A percentile compares a stretch with the other conserved stretches of the same genome.
Evolutionary conservation across 768 basidiomycete species (phyloP).

Genomic region (Mycena chlorophos): DNA sequence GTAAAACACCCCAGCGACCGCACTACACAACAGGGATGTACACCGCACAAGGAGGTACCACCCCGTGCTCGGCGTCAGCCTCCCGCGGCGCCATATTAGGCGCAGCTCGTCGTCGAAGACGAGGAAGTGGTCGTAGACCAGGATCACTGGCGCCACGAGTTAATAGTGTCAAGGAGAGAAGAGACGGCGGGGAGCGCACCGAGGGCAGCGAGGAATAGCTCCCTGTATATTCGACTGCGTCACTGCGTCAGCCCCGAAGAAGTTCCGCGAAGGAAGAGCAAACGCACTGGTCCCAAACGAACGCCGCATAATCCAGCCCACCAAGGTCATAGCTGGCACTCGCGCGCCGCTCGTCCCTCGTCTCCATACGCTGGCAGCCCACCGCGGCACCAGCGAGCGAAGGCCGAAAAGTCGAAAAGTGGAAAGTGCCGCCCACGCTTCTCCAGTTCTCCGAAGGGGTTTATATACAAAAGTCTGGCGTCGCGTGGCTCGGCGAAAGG

Average conservation of each 20-base stretch:
- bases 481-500: no score
- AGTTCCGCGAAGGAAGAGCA: background rate
- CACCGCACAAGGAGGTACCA: constrained; percentile 17
- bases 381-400: no score
- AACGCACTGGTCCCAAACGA: constrained; percentile 19
- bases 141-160: constrained; percentile 1
- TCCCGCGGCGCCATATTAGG: constrained; percentile 5
- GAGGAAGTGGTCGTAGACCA: constrained; percentile 17
- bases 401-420: no score
- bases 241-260: no score
- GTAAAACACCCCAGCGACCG: constrained; percentile 4
- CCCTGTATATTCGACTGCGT: constrained; percentile 12
- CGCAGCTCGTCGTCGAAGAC: constrained; percentile 7
- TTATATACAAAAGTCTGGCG: no score
- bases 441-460: no score
- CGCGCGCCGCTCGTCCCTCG: no score
- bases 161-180: background rate
- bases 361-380: no score
- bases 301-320: constrained; percentile 11
- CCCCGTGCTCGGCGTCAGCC: background rate
- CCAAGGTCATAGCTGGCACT: constrained; percentile 3
- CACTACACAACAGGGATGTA: constrained; percentile 8
- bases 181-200: background rate
- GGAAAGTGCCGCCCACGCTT: no score
- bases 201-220: constrained; percentile 15